Base-by-base conservation (phyloP, 495 filamentous ascomycete genomes). In the Evansstolkia leycettana region DNA sequence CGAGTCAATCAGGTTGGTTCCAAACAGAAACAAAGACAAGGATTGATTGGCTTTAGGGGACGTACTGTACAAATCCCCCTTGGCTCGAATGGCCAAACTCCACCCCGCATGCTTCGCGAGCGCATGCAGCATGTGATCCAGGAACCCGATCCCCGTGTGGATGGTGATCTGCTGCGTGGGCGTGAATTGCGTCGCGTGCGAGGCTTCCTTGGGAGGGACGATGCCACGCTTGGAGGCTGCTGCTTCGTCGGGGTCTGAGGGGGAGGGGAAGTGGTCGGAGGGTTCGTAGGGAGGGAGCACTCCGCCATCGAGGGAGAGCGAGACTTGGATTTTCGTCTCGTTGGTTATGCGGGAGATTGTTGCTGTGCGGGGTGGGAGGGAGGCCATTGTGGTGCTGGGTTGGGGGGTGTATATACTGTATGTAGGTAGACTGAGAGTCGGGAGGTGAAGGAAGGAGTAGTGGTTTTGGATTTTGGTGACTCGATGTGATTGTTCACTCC, bases 41-140 rank as follows among this genome's bases (percentile, higher is more conserved):
- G 24, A 26, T 26, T n/a, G n/a, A 26, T 26, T 7, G n/a, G n/a
- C 7, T 26, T n/a, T 26, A 26, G 24, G 24, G 31, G 14, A 69
- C 73, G 37, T 61, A 92, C 86, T 94, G 64, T 88, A 80, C 16
- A 96, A 55, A 64, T 98, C 90, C 12, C 90, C 90, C 55, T 77
- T 72, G 48, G 84, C 89, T 28, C 74, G 66, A 15, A 98, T 60
- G 7, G 73, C 73, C 46, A 98, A 58, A 66, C 78, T 85, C 90
- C 88, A 94, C 12, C 89, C 89, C 0, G 82, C 76, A 59, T 98
- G 90, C 55, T 98, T 96, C 1, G 90, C 82, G 26, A 95, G 74
- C 17, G 90, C 90, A 55, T 98, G 90, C 33, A 98, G 68, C 90
- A 98, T 96, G 66, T 98, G 90, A 65, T 98, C 90, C 20, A 98